These are phyloP conservation scores for Penicillium sp. DNA, from an alignment of 2,329 filamentous ascomycete genomes.

Conservation along the genomic window DNA sequence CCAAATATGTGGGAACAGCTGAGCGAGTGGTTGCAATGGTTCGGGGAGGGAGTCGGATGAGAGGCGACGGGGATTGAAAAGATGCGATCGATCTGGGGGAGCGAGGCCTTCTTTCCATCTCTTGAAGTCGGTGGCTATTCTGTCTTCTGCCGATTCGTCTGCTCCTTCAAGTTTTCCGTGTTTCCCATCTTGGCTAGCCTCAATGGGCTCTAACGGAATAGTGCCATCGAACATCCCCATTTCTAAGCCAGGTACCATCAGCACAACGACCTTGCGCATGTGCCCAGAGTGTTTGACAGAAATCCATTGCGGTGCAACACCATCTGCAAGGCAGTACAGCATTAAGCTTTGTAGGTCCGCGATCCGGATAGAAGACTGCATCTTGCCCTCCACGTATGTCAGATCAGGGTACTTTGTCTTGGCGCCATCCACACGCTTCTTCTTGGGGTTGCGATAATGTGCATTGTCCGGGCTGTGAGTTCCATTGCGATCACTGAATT, in stretches of 20 bases:
- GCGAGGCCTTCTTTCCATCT: slow-evolving; percentile 43
- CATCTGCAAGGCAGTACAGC: slow-evolving; percentile 62
- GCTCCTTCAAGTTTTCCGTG: slow-evolving; percentile 10
- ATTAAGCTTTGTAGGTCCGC: slow-evolving; percentile 58
- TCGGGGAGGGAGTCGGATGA: slow-evolving; percentile 39
- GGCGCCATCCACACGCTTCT: slow-evolving; percentile 35
- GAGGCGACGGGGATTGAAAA: slow-evolving; percentile 36
- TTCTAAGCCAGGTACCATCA: slow-evolving; percentile 92
- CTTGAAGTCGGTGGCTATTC: slow-evolving; percentile 31
- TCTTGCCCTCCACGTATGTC: slow-evolving; percentile 52
- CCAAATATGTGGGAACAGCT: slow-evolving; percentile 87
- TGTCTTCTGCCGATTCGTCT: slow-evolving; percentile 17
- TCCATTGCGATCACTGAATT: slow-evolving; percentile 2
- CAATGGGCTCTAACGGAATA: slow-evolving; percentile 40
- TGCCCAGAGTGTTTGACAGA: slow-evolving; percentile 56
- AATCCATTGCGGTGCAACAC: slow-evolving; percentile 62
- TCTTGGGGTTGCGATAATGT: slow-evolving; percentile 10
- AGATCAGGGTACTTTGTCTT: slow-evolving; percentile 54
- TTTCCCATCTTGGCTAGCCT: slow-evolving; percentile 2
- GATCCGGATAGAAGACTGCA: slow-evolving; percentile 57
- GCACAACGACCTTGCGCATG: slow-evolving; percentile 72
- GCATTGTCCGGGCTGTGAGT: slow-evolving; percentile 5
- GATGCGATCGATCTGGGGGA: slow-evolving; percentile 29
- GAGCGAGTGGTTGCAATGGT: slow-evolving; percentile 64
- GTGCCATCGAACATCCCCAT: slow-evolving; percentile 78